phyloP scores from a whole-genome alignment of 1,139 yeast species.

The Meyerozyma athensensis region DNA sequence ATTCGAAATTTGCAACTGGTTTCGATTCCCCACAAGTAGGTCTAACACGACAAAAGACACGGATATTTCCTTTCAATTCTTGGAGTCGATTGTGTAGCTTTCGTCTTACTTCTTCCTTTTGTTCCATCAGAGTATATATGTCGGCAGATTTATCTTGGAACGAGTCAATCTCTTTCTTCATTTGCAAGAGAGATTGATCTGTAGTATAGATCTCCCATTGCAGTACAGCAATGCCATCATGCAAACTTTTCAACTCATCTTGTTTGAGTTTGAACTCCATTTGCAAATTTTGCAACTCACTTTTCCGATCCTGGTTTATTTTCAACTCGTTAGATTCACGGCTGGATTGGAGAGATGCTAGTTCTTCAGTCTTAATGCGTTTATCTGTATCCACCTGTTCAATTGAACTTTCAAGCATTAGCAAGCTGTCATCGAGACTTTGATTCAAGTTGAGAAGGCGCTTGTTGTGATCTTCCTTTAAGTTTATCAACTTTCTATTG shows the following conservation, averaged over 20 bases:
- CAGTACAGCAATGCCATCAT: neutral
- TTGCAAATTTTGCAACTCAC: slow-evolving; percentile 10
- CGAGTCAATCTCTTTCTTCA: slow-evolving; percentile 7
- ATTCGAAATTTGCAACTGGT: slow-evolving; percentile 32
- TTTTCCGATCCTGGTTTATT: slow-evolving; percentile 6
- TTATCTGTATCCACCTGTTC: slow-evolving; percentile 9
- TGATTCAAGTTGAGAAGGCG: slow-evolving; percentile 16
- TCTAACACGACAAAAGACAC: slow-evolving; percentile 85
- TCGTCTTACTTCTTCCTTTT: slow-evolving; percentile 44
- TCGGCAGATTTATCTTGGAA: slow-evolving; percentile 11
- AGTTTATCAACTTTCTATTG: slow-evolving; percentile 20
- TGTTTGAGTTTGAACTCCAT: slow-evolving; percentile 15
- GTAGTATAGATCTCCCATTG: neutral
- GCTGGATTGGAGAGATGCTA: neutral
- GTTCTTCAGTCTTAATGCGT: slow-evolving; percentile 5
- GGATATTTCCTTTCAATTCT: slow-evolving; percentile 84
- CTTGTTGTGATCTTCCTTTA: slow-evolving; percentile 24
- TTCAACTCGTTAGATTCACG: slow-evolving; percentile 6
- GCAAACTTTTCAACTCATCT: slow-evolving; percentile 14
- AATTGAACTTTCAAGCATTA: slow-evolving; percentile 14
- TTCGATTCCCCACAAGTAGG: slow-evolving; percentile 38
- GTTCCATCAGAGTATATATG: slow-evolving; percentile 21
- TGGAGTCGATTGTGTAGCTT: slow-evolving; percentile 70
- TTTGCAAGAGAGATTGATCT: slow-evolving; percentile 3
- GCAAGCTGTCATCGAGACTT: slow-evolving; percentile 19